Conservation (phyloP, 2,329 filamentous ascomycete genomes). For the Colletotrichum agaves region DNA sequence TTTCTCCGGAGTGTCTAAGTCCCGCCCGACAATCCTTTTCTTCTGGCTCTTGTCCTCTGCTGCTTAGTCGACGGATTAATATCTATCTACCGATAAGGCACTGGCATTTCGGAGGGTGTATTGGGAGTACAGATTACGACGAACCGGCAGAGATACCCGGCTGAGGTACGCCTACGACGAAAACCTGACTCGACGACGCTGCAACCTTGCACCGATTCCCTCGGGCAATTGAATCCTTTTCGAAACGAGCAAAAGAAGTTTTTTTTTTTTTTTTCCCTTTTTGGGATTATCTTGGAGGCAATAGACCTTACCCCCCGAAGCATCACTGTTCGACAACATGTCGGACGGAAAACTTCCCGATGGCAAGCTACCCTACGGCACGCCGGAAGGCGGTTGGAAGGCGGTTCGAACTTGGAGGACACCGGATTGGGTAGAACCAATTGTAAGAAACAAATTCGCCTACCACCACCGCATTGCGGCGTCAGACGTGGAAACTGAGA, state of each 20-base stretch:
- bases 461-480: no score
- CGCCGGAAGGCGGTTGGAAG: constrained; percentile 42
- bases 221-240: not conserved
- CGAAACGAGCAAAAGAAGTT: not conserved
- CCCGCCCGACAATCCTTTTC: not conserved
- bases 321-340: constrained; percentile 16
- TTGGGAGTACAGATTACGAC: constrained; percentile 3
- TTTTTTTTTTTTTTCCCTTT: no score
- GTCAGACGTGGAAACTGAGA: not conserved
- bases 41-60: not conserved
- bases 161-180: not conserved
- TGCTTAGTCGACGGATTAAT: not conserved
- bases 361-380: constrained; percentile 32
- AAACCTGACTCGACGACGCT: not conserved
- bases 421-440: constrained; percentile 48
- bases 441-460: constrained; percentile 40
- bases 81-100: not conserved
- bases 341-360: constrained; percentile 28
- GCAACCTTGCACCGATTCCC: not conserved
- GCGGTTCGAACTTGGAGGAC: constrained; percentile 43
- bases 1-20: not conserved
- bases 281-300: not conserved
- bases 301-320: not conserved
- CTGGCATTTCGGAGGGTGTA: not conserved
- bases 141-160: not conserved